Evolutionary conservation across 2,329 filamentous ascomycete species (phyloP), one percentile per base, ranked within the genome.

Genomic region (Colletotrichum abscissum): DNA sequence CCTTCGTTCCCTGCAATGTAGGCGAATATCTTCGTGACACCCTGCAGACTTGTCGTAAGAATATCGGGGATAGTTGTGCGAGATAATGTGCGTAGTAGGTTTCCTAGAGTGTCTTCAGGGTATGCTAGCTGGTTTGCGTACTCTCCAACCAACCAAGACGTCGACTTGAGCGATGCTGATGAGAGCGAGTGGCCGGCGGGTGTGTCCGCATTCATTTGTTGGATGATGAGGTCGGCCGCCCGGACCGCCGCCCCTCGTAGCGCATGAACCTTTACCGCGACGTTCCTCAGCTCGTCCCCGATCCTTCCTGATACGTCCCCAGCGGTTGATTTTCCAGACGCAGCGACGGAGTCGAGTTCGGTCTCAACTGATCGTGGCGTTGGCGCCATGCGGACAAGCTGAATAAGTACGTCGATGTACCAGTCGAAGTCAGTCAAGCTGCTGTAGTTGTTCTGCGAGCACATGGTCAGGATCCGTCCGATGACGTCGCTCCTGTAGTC

Each of bases 391-490:
- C 92, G 91, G 54, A 98, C 91, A 16, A 99, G 88, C 80, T 98
- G 95, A 5, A 94, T 93, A 35, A 99, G 85, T 33, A 98, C 91
- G 76, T 97, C 94, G 76, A 98, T 93, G 81, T 98, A 98, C 97
- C 97, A 99, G 77, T 98, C 96, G 81, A 99, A 99, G 80, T 99
- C 96, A 65, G 89, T 86, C 60, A 99, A 87, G 79, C 95, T 94
- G 52, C 90, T 89, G 81, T 98, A 99, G 74, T 95, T 98, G 76
- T 95, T 93, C 76, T 92, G 91, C 9, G 95, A 94, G 81, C 96
- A 98, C 91, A 99, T 97, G 74, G 92, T 91, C 12, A 98, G 82
- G 73, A 98, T 95, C 72, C 94, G 90, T 69, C 89, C 89, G 65
- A 98, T 94, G 24, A 98, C 94, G 77, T 94, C 94, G 49, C 92